Base-by-base conservation (phyloP, 768 basidiomycete species). In the Lactarius tabidus region DNA sequence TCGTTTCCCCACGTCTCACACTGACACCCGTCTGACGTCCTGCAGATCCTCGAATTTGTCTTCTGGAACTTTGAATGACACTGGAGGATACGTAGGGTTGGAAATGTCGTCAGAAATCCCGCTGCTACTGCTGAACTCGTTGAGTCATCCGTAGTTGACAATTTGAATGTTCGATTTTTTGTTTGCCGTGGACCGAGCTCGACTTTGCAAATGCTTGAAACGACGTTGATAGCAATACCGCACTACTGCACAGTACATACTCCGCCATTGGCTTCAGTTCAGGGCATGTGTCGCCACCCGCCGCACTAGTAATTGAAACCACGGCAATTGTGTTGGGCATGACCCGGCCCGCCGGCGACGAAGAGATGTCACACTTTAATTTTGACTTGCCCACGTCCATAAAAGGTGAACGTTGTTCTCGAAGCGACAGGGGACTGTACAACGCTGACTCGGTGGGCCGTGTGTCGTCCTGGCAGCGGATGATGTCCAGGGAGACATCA, bases 381-480 rank as follows among this genome's bases (percentile, higher is more conserved):
- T 51, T 51, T 51, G 14, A 26, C 48, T 51, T 6, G 48, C 48
- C 23, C 14, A 26, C 26, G 12, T 51, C 48, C 48, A 51, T 51
- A 51, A 51, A 51, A 51, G 48, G 48, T 15, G 48, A 51, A 26
- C 48, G 6, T 51, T 53, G 31, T 62, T 55, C 33, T 41, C 52
- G 53, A 48, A 48, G 45, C 45, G 45, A 48, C 23, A 20, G 18
- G 43, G 43, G 36, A 36, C 36, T 36, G 36, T 36, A 36, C 36
- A 33, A 36, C 36, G 36, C 36, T 36, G 36, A 6, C 36, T 36
- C 36, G 36, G 36, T 33, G 33, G 33, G 8, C 33, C 33, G 33
- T 33, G 8, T 8, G 36, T 66, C 57, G 38, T 54, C 65, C 33
- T 66, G 65, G 58, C 60, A 66, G 65, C 60, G 56, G 26, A 26